Evolutionary conservation across 768 basidiomycete species (phyloP), one percentile per base, ranked within the genome.

Genomic region (Kondoa malvinella): DNA sequence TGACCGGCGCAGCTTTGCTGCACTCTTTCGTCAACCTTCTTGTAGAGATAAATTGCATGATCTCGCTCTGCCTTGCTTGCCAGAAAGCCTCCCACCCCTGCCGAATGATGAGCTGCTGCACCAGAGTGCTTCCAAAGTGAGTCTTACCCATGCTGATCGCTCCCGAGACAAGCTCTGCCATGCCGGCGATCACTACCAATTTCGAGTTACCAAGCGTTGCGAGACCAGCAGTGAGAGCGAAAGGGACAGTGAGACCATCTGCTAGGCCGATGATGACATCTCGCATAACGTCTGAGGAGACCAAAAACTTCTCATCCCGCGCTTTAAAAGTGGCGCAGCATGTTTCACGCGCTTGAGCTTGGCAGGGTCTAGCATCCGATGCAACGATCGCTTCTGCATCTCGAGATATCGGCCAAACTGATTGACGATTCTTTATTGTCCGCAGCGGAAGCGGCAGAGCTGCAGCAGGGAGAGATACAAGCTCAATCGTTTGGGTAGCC

Each of bases 31-130:
- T 71, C 33, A 1, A 89, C 92, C 69, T 85, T 82, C 56, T 83
- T 81, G 31, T 81, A 83, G 32, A 87, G 83, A 78, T 87, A 95
- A 59, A 86, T 87, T 60, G 67, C 92, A 77, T 96, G 88, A 76
- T 96, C 95, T 58, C 92, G 86, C 77, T 99, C 95, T 32, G 94
- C 87, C 77, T 99, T 89, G 0, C 92, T 91, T 1, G 92, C 92
- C 63, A 99, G 86, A 82, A 94, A 96, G 26, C 94, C 94, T 66
- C 95, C 95, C 50, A 99, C 87, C 69, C 95, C 95, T n/a, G 40
- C 12, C 8, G 40, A 21, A 8, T 8, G 40, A 50, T 50, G 8
- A 50, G 21, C n/a, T n/a, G 40, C 40, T 8, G 40, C 21, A 21
- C 40, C 12, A 21, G 40, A 50, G 21, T 8, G 21, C 40, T 50